Evolutionary conservation across 371 early-diverging fungal species (phyloP).

Genomic region (Rhizopus sp.): DNA sequence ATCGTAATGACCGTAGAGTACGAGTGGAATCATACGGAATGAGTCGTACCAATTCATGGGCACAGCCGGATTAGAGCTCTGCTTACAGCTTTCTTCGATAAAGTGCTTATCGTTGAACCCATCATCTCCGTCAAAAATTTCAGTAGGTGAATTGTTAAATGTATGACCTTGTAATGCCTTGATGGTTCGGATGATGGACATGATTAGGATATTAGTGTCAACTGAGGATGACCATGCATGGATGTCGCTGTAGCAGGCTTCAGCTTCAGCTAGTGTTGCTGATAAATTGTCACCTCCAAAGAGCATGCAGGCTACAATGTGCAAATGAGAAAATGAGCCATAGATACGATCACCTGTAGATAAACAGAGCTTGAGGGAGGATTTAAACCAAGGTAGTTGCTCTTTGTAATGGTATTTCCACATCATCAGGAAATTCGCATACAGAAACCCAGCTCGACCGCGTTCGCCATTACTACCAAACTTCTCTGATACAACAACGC

Average conservation of each 20-base stretch:
- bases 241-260: conserved; percentile 39
- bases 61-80: conserved; percentile 34
- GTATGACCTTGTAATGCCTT: conserved; percentile 47
- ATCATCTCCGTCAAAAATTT: conserved; percentile 47
- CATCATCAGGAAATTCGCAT: conserved; percentile 28
- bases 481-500: conserved; percentile 31
- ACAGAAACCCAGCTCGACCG: conserved; percentile 36
- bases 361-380: conserved; percentile 17
- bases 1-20: conserved; percentile 45
- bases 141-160: conserved; percentile 17
- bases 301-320: conserved; percentile 28
- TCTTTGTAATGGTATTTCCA: conserved; percentile 44
- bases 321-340: conserved; percentile 34
- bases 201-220: conserved; percentile 37
- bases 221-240: conserved; percentile 43
- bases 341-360: conserved; percentile 50
- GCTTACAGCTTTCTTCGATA: conserved; percentile 35
- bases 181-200: conserved; percentile 39
- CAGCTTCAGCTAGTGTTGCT: conserved; percentile 31
- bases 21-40: conserved; percentile 39
- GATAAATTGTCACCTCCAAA: conserved; percentile 26
- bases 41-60: conserved; percentile 45
- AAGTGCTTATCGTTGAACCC: conserved; percentile 46
- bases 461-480: conserved; percentile 35
- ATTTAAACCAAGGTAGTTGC: conserved; percentile 14